Evolutionary conservation across 2,329 filamentous ascomycete species (phyloP), one percentile per base, ranked within the genome.

Genomic region (Penicillium occitanis): DNA sequence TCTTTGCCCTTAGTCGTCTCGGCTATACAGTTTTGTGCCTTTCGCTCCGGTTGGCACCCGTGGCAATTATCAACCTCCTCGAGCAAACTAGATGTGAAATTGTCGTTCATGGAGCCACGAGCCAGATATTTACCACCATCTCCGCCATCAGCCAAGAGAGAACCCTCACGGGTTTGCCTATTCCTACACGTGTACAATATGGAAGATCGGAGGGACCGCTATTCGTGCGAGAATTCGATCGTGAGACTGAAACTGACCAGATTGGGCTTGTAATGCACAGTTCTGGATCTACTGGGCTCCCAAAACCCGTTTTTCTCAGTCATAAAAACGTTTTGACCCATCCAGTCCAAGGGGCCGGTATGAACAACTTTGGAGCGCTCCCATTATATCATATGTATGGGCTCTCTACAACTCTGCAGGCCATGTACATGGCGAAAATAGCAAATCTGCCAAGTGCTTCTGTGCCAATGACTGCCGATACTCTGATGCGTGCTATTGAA

Each of bases 291-390:
- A 63, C 61, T 1, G 61, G 61, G 14, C 61, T 63, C n/a, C 61
- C 61, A 4, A 63, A 63, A 33, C 61, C 48, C 8, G 51, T 63
- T 5, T 37, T 48, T 25, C 46, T 53, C 17, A 63, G 25, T 17
- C 61, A 63, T 28, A 44, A 44, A 44, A 44, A 44, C 17, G 40
- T 44, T n/a, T 7, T 44, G 14, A 44, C 40, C 40, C 40, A 44
- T 44, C 40, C 40, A 44, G 40, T 44, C 5, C 40, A 44, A 44
- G 61, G 33, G 14, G 48, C 44, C 14, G 30, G 44, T 11, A 48
- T 63, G 8, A 37, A 19, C 46, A 48, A 55, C 28, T 55, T 35
- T 19, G 33, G 51, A 10, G 33, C 51, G 74, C 22, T 83, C 89
- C 44, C 83, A 88, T 62, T 44, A 4, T 55, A 53, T 50, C 46